Conservation (phyloP, 163 green algal genomes). For the Volvox carteri region DNA sequence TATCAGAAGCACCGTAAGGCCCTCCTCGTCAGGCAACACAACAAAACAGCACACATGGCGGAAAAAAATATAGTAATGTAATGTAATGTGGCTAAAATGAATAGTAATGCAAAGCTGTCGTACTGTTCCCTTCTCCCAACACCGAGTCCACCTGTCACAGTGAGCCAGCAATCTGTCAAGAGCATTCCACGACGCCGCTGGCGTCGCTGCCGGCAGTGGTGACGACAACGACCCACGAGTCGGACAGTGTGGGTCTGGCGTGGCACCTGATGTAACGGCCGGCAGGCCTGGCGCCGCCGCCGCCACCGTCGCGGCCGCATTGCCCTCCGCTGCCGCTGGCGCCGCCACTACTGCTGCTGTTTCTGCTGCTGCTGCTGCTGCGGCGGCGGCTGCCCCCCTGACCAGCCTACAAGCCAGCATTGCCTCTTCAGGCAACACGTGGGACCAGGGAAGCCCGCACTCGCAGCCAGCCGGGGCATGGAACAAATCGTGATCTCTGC, state of each 20-base stretch:
- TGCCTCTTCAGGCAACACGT: conserved; percentile 59
- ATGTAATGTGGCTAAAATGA: too few species aligned
- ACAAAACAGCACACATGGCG: too few species aligned
- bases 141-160: conserved; percentile 32
- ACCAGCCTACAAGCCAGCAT: conserved; percentile 53
- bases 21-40: too few species aligned
- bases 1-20: too few species aligned
- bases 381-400: conserved; percentile 12
- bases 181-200: too few species aligned
- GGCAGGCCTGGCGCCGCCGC: background rate
- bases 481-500: conserved; percentile 13
- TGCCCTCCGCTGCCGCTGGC: background rate
- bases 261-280: background rate
- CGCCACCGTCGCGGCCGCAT: background rate
- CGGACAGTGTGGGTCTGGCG: background rate
- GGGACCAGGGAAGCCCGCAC: conserved; percentile 62
- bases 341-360: background rate
- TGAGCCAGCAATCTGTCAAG: conserved; percentile 6
- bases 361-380: background rate
- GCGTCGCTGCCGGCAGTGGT: too few species aligned
- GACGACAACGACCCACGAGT: background rate
- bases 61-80: too few species aligned
- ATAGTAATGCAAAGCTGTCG: too few species aligned
- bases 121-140: too few species aligned
- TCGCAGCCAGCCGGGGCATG: conserved; percentile 39